Base-by-base conservation (phyloP, 306 rosid genomes). In the Canavalia ensiformis region DNA sequence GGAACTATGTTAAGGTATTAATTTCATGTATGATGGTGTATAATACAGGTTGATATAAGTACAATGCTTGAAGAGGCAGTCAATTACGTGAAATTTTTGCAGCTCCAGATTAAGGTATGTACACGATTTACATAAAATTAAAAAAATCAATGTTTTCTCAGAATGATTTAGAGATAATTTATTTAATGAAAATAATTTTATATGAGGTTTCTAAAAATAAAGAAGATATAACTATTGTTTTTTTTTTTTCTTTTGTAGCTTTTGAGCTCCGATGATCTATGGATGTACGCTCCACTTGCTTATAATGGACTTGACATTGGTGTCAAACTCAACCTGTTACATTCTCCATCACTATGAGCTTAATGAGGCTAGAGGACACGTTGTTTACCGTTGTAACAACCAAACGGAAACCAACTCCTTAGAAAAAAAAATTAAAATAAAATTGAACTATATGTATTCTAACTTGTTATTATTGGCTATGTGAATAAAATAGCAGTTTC, bases 41-140 rank as follows among this genome's bases (percentile, higher is more conserved):
- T 54, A 44, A 50, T 58, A 8, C 75, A 92, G 97, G 97, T 95
- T 64, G 99, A 95, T 84, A 91, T 95, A 55, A 95, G 99, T 87
- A 95, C 99, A 50, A 95, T 95, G 99, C 96, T 95, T 45, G 99
- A 95, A 88, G 98, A 95, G 69, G 97, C 98, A 47, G 98, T 93
- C 42, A 89, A 90, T 37, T 95, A 95, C 59, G 99, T 95, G 76
- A 89, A 95, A 80, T 95, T 95, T 84, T 85, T 95, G 82, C 99
- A 93, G 84, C 89, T 90, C 73, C 99, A 93, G 72, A 95, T 95
- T 81, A 93, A 95, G 98, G 99, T 95, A 95, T 87, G 88, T 84
- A 34, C 33, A 25, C 42, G 41, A 9, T 49, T 50, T 47, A 60
- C 44, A 68, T 67, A 54, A 49, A 49, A 28, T n/a, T 50, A 2